These are phyloP conservation scores for Saprolegnia parasitica DNA, from an alignment of 352 stramenopile species.

Conservation along the genomic window DNA sequence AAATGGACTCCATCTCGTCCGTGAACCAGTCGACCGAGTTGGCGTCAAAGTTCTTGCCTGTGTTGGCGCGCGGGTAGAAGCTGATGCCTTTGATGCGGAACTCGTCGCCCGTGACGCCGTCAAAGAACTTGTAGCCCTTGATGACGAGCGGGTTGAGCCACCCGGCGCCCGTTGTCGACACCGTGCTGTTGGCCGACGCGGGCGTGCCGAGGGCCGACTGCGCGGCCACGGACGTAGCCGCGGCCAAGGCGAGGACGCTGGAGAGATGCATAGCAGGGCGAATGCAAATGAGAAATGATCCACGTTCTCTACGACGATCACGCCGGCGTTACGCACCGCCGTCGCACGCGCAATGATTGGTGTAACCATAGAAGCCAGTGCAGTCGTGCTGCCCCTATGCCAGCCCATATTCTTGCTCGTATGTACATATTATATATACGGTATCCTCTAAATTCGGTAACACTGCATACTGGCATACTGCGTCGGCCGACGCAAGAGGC, in stretches of 20 bases:
- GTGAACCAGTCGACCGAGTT: conserved; percentile 60
- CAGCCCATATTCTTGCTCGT: too few relatives aligned
- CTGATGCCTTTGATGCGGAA: conserved; percentile 67
- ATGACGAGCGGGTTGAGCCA: conserved; percentile 42
- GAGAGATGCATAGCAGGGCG: not conserved
- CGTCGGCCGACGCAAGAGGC: too few relatives aligned
- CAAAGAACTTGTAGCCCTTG: conserved; percentile 85
- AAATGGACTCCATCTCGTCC: conserved; percentile 55
- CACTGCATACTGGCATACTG: too few relatives aligned
- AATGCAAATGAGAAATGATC: not conserved
- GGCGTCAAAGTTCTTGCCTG: conserved; percentile 36
- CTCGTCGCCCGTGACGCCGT: conserved; percentile 56
- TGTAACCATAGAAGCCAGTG: not conserved
- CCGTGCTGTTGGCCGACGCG: not conserved
- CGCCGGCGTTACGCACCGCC: not conserved
- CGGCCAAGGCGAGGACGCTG: not conserved
- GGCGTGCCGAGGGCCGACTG: not conserved
- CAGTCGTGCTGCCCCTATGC: too few relatives aligned
- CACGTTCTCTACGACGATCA: not conserved
- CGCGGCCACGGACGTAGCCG: not conserved
- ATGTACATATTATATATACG: too few relatives aligned
- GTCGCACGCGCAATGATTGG: not conserved
- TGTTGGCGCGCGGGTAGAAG: conserved; percentile 67
- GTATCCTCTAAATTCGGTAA: too few relatives aligned
- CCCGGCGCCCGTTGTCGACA: not conserved